Percentiles rank a stretch among this genome's conserved stretches.
These are phyloP conservation scores for Trametes cingulata DNA, from an alignment of 768 basidiomycete species.

Conservation along the genomic window DNA sequence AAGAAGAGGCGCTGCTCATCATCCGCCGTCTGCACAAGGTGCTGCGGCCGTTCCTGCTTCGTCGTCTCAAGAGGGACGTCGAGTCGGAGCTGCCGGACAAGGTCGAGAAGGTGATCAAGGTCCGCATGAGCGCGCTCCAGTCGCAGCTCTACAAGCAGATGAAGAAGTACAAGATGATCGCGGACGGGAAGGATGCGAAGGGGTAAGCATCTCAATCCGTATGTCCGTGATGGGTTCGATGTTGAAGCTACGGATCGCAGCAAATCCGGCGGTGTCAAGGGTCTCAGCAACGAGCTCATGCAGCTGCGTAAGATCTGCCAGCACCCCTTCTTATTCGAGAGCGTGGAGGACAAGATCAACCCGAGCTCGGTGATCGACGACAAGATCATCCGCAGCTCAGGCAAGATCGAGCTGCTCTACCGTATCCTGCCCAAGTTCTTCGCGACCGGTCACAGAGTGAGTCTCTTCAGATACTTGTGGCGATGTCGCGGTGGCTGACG, in stretches of 20 bases:
- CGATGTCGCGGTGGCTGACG: background rate
- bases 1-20: constrained; percentile 98
- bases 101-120: constrained; percentile 97
- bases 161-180: constrained; percentile 98
- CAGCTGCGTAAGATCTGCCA: constrained; percentile 98
- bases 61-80: constrained; percentile 94
- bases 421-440: constrained; percentile 96
- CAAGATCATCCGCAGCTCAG: constrained; percentile 80
- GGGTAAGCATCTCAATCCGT: constrained; percentile 51
- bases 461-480: constrained; percentile 18
- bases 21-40: constrained; percentile 97
- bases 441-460: constrained; percentile 82
- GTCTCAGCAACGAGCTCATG: constrained; percentile 93
- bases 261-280: constrained; percentile 69
- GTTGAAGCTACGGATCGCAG: constrained; percentile 11
- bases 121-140: constrained; percentile 92
- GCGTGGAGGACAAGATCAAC: constrained; percentile 93
- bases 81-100: constrained; percentile 95
- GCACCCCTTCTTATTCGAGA: constrained; percentile 95
- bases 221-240: background rate
- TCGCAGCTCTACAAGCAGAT: constrained; percentile 94
- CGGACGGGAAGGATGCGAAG: constrained; percentile 72
- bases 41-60: constrained; percentile 89
- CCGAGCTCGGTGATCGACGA: constrained; percentile 81
- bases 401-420: constrained; percentile 91